Base-by-base conservation (phyloP, 2,329 filamentous ascomycete species). In the Aspergillus sp. region DNA sequence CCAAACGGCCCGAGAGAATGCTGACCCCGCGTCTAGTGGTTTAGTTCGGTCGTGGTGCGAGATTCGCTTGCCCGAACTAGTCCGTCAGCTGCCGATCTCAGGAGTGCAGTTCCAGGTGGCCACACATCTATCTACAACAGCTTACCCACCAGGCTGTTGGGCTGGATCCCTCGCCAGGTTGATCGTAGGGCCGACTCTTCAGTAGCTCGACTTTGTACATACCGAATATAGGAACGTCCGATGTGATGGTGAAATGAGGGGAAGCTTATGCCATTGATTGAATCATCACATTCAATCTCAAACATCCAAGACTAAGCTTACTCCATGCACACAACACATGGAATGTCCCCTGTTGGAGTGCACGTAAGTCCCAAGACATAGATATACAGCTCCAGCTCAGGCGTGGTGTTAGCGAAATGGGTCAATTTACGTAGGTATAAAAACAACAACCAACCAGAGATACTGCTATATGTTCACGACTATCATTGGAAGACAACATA, bases 1-100 rank as follows among this genome's bases (percentile, higher is more conserved):
- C 53, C 39, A 55, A 55, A 55, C 52, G 52, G 52, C 52, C 52
- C 52, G 52, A 55, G 38, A 55, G 38, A 43, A 30, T 30, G 25
- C 47, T 50, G 47, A 50, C 47, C 47, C 47, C 47, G 47, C 47
- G 47, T 50, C 47, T 50, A 50, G 47, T 50, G 19, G 28, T 50
- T 36, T 50, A 50, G 47, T 50, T 50, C 25, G 47, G 47, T 30
- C 47, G 45, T 32, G 47, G 47, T 50, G 47, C 47, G 25, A 30
- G 23, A 30, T 17, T 17, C 25, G 47, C 25, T 17, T 23, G 41
- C 41, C 41, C 41, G 41, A 45, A 45, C 41, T 23, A 45, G 41
- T 21, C 41, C 41, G 41, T 45, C 41, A 45, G 41, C 19, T 45
- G 41, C 41, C 41, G 41, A 45, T 45, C 41, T 23, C 41, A 45